A percentile compares a stretch with the other conserved stretches of the same genome.
These are phyloP conservation scores for Chromera velia DNA, from an alignment of 73 alveolate species.

Conservation along the genomic window DNA sequence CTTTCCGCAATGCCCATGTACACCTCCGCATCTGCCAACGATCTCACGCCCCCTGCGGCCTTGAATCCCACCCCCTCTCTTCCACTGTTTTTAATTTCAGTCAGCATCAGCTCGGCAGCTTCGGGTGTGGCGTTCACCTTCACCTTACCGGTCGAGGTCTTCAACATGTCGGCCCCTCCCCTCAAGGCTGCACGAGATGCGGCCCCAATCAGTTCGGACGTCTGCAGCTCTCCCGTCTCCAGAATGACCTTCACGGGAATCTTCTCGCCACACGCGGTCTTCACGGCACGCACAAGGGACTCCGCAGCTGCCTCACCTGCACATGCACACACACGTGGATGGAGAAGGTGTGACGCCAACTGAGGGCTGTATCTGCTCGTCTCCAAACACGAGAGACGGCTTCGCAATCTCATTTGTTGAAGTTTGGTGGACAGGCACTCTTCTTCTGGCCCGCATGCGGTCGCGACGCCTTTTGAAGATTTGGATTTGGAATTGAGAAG, in stretches of 20 bases:
- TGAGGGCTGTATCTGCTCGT: too few species aligned
- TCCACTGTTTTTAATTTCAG: neutral
- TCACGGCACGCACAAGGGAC: too few species aligned
- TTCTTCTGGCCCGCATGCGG: too few species aligned
- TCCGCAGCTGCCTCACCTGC: neutral
- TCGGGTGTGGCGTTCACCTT: neutral
- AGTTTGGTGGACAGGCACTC: too few species aligned
- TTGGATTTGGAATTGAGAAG: too few species aligned
- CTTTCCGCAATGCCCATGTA: neutral
- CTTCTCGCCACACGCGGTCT: too few species aligned
- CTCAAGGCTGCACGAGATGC: neutral
- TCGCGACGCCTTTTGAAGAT: too few species aligned
- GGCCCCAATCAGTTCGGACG: neutral
- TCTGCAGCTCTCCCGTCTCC: neutral
- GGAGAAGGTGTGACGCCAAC: neutral
- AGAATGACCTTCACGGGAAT: neutral
- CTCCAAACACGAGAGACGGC: too few species aligned
- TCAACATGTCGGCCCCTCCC: neutral
- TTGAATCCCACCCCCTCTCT: neutral
- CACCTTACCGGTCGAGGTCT: neutral
- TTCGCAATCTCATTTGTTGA: too few species aligned
- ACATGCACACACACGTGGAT: neutral
- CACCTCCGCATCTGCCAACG: neutral
- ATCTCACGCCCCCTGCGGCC: neutral
- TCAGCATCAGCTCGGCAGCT: neutral